Evolutionary conservation across 495 filamentous ascomycete species (phyloP).

Genomic region (Lasiosphaeria hispida): DNA sequence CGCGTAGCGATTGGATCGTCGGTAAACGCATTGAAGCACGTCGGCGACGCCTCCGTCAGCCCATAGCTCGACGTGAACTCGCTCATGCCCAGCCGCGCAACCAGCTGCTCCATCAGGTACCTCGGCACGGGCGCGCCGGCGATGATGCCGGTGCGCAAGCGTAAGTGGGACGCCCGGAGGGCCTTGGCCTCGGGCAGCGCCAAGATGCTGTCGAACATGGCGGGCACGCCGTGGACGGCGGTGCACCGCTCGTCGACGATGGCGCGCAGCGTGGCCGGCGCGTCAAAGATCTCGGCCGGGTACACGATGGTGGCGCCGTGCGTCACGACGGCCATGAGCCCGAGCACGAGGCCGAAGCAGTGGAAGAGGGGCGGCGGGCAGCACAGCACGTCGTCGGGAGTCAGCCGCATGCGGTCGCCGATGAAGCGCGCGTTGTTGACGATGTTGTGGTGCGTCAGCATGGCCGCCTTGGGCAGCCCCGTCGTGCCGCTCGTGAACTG

Average conservation of each 20-base stretch:
- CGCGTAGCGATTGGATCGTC: constrained; percentile 59
- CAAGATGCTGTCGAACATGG: constrained; percentile 69
- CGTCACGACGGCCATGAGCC: constrained; percentile 63
- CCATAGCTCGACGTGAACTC: constrained; percentile 70
- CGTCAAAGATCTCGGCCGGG: constrained; percentile 62
- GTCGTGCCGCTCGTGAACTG: constrained; percentile 73
- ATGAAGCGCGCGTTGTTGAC: constrained; percentile 71
- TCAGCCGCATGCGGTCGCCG: constrained; percentile 64
- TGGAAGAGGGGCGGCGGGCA: constrained; percentile 72
- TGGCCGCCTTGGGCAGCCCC: constrained; percentile 69
- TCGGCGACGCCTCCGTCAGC: constrained; percentile 69
- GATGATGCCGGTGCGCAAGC: constrained; percentile 67
- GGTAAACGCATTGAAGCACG: constrained; percentile 68
- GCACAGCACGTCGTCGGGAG: constrained; percentile 61
- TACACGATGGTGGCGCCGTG: constrained; percentile 67
- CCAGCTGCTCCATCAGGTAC: constrained; percentile 61
- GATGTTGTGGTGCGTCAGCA: constrained; percentile 69
- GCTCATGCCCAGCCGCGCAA: constrained; percentile 60
- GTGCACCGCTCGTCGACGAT: constrained; percentile 65
- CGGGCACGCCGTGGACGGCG: constrained; percentile 67
- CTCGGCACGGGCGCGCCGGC: constrained; percentile 66
- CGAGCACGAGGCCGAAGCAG: constrained; percentile 72
- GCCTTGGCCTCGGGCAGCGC: constrained; percentile 46
- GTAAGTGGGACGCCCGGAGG: constrained; percentile 42
- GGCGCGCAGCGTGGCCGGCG: constrained; percentile 55